A percentile compares a stretch with the other conserved stretches of the same genome.
phyloP scores from a whole-genome alignment of 345 rosid species.

The Leavenworthia alabamica region DNA sequence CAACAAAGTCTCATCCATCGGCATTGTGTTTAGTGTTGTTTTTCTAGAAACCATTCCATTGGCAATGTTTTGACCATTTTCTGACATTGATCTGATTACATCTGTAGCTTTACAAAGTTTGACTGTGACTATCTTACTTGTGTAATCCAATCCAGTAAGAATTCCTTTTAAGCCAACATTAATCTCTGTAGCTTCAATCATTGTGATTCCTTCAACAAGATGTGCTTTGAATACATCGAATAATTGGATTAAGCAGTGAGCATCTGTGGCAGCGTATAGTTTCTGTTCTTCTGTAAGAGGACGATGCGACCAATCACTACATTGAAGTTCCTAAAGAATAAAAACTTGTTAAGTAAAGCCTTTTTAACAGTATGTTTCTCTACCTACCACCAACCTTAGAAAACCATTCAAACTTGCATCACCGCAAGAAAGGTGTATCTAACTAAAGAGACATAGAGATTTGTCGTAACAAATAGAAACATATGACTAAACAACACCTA shows the following conservation, averaged over 20 bases:
- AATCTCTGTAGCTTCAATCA: slow-evolving; percentile 20
- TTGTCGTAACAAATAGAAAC: too few species aligned
- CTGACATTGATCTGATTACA: slow-evolving; percentile 51
- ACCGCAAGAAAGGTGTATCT: not conserved
- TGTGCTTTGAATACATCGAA: slow-evolving; percentile 47
- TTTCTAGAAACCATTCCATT: slow-evolving; percentile 34
- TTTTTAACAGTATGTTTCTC: not conserved
- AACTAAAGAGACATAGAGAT: too few species aligned
- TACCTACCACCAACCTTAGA: slow-evolving; percentile 15
- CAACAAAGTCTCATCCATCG: slow-evolving; percentile 59
- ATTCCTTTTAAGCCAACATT: slow-evolving; percentile 64
- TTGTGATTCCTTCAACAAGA: slow-evolving; percentile 35
- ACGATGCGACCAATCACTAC: slow-evolving; percentile 95
- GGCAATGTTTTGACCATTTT: slow-evolving; percentile 37
- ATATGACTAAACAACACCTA: not conserved
- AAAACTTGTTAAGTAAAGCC: slow-evolving; percentile 19
- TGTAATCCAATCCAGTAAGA: slow-evolving; percentile 33
- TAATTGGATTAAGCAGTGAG: slow-evolving; percentile 76
- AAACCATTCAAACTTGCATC: slow-evolving; percentile 9
- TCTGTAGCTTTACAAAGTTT: slow-evolving; percentile 50
- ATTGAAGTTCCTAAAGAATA: slow-evolving; percentile 80
- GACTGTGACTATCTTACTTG: slow-evolving; percentile 30
- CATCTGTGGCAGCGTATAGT: slow-evolving; percentile 79
- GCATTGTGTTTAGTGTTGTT: slow-evolving; percentile 42
- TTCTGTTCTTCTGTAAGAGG: slow-evolving; percentile 95